Percentiles rank a stretch among this genome's conserved stretches.
phyloP scores from a whole-genome alignment of 176 grass and related monocot species.

The Bolboschoenus planiculmis region DNA sequence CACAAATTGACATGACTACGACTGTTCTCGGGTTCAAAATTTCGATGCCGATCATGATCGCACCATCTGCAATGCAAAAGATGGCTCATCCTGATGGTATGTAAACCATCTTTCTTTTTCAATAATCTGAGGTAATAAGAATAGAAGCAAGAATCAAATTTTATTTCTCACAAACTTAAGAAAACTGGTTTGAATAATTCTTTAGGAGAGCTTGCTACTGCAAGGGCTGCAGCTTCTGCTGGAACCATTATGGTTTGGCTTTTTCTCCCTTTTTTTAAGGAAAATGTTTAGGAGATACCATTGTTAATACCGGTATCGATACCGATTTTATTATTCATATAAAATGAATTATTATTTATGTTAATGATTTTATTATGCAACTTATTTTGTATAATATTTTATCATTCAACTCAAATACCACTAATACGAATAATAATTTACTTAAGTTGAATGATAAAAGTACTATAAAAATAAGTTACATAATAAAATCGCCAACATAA shows the following conservation, averaged over 20 bases:
- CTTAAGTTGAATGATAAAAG: too few species aligned
- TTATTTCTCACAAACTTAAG: neutral
- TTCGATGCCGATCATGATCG: slow-evolving; percentile 95
- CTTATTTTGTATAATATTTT: too few species aligned
- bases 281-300: too few species aligned
- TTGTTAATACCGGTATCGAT: too few species aligned
- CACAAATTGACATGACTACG: slow-evolving; percentile 53
- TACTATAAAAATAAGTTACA: too few species aligned
- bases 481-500: too few species aligned
- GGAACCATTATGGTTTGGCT: slow-evolving; percentile 89
- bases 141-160: neutral
- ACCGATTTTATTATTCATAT: too few species aligned
- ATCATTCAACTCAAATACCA: too few species aligned
- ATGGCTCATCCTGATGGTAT: slow-evolving; percentile 93
- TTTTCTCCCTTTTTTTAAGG: neutral
- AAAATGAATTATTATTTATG: too few species aligned
- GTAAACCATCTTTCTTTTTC: neutral
- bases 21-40: slow-evolving; percentile 72
- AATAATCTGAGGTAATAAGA: neutral
- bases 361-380: too few species aligned
- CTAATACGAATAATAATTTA: too few species aligned
- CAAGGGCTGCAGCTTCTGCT: slow-evolving; percentile 74
- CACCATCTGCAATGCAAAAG: slow-evolving; percentile 92
- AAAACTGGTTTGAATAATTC: neutral
- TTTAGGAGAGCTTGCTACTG: slow-evolving; percentile 86